phyloP scores from a whole-genome alignment of 2,329 filamentous ascomycete genomes.

The Aspergillus melleus region DNA sequence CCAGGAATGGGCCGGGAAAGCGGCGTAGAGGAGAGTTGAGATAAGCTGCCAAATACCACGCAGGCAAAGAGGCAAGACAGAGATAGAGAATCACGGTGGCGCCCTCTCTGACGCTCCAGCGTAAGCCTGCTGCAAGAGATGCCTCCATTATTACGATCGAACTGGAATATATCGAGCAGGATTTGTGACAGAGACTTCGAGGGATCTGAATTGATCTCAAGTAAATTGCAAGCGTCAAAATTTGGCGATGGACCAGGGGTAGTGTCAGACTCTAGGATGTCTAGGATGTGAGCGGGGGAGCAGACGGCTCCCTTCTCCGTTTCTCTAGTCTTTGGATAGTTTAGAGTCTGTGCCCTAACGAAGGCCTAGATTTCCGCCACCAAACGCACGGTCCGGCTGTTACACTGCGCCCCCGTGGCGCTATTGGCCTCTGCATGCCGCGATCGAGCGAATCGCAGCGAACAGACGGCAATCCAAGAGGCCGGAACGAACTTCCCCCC shows the following conservation, averaged over 20 bases:
- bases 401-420: neutral
- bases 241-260: no score
- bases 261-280: no score
- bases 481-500: no score
- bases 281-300: no score
- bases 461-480: neutral
- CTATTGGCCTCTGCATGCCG: neutral
- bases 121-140: neutral
- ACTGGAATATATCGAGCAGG: neutral
- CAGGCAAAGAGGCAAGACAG: neutral
- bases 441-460: neutral
- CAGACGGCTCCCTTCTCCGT: no score
- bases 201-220: no score
- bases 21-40: constrained; percentile 17
- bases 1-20: constrained; percentile 22
- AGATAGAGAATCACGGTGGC: neutral
- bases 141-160: neutral
- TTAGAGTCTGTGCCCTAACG: no score
- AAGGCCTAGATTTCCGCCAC: neutral
- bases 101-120: neutral
- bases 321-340: no score
- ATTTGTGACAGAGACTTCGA: neutral
- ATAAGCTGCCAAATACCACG: constrained; percentile 21
- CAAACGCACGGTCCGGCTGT: neutral
- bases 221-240: no score